A percentile compares a stretch with the other conserved stretches of the same genome.
Evolutionary conservation across 2,329 filamentous ascomycete species (phyloP).

Genomic region (Colletotrichum trifolii): DNA sequence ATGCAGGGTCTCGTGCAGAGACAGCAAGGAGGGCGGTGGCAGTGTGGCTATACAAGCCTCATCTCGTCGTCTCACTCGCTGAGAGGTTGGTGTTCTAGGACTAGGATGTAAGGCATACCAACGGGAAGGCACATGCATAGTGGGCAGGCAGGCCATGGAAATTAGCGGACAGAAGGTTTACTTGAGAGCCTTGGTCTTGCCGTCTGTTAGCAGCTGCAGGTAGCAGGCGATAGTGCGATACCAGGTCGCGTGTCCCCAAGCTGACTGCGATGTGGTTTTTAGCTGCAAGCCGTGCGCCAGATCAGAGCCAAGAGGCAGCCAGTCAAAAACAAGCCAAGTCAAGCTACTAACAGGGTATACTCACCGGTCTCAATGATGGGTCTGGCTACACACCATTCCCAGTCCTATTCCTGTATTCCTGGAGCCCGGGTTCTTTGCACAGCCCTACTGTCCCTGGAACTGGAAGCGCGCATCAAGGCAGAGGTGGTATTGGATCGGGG

Average conservation of each 20-base stretch:
- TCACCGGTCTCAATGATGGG: background rate
- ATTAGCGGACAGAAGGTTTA: no score
- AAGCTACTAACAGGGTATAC: conserved; percentile 3
- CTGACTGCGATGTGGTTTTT: conserved; percentile 24
- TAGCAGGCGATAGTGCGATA: conserved; percentile 22
- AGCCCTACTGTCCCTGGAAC: conserved; percentile 35
- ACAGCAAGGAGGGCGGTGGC: background rate
- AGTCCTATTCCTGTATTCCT: conserved; percentile 37
- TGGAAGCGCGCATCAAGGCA: background rate
- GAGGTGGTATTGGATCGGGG: no score
- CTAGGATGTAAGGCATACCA: background rate
- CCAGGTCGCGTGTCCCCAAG: conserved; percentile 25
- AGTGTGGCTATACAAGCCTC: conserved; percentile 19
- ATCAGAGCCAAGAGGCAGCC: conserved; percentile 17
- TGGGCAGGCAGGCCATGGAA: background rate
- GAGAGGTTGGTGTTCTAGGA: background rate
- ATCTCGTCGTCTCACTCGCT: background rate
- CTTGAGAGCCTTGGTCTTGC: background rate
- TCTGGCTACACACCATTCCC: background rate
- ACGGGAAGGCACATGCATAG: background rate
- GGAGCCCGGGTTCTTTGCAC: conserved; percentile 31
- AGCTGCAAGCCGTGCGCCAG: background rate
- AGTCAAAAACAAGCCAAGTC: background rate
- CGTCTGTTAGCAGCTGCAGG: conserved; percentile 16
- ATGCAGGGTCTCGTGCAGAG: background rate